Base-by-base conservation (phyloP, 495 filamentous ascomycete species). In the Venustampulla echinocandica region DNA sequence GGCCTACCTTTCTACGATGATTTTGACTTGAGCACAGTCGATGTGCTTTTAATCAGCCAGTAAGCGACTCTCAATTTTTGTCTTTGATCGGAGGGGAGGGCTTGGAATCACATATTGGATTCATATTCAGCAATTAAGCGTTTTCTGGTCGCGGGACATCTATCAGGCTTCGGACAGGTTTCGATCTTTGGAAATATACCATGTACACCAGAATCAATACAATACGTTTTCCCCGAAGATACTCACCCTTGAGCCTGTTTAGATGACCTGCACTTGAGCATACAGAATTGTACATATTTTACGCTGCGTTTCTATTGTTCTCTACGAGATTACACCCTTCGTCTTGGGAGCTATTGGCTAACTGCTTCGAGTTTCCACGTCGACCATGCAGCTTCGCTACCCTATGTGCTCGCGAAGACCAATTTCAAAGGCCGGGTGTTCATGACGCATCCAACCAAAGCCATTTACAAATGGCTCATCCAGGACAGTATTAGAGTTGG, bases 391-490 rank as follows among this genome's bases (percentile, higher is more conserved):
- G 90, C 90, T 17, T 92, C 90, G 14, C 74, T 98, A 20, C 92
- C 92, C 25, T 98, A 96, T 64, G 92, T 98, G 46, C 77, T 98
- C 60, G 83, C 90, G 48, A 97, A 98, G 66, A 96, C 92, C 37
- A 95, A 93, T 60, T 98, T 98, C 74, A 82, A 84, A 52, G 92
- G 92, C 44, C 80, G 90, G 21, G 89, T 96, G 47, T 96, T 96
- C 69, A 98, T 96, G 90, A 98, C 92, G 20, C 92, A 97, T 68
- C 85, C 92, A 4, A 98, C 92, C 19, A 96, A 96, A 65, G 92
- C 92, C 49, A 98, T 98, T 65, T 98, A 98, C 74, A 97, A 96
- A 71, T 96, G 90, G 89, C 74, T 98, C 25, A 95, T 97, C 42
- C 88, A 95, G 62, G 92, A 98, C 66, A 89, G 85, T 60, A 84